Conservation (phyloP, 177 flowering plant genomes). For the Vitis hybrid region DNA sequence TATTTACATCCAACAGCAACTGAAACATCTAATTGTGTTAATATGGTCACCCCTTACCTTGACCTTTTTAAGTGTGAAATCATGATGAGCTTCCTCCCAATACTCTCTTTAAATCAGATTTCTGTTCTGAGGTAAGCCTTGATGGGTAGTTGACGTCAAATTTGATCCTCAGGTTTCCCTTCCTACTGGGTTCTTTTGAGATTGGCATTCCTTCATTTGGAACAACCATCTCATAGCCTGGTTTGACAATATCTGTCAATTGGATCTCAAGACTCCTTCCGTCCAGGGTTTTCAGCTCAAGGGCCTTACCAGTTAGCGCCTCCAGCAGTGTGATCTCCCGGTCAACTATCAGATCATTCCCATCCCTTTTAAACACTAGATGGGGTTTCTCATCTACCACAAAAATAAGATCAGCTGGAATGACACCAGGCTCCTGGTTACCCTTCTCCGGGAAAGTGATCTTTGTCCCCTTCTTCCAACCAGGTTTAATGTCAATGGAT, state of each 20-base stretch:
- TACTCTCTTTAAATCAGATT: slow-evolving; percentile 63
- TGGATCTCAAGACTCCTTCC: slow-evolving; percentile 62
- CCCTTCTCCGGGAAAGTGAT: slow-evolving; percentile 93
- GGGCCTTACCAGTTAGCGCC: slow-evolving; percentile 78
- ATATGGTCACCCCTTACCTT: not conserved
- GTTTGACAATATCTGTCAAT: slow-evolving; percentile 63
- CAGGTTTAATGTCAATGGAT: slow-evolving; percentile 86
- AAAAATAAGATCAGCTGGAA: slow-evolving; percentile 79
- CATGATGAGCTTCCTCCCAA: slow-evolving; percentile 50
- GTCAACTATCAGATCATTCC: slow-evolving; percentile 69
- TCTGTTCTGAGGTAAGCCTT: slow-evolving; percentile 72
- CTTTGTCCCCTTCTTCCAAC: slow-evolving; percentile 98
- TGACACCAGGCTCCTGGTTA: slow-evolving; percentile 60
- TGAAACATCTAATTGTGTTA: slow-evolving; percentile 13
- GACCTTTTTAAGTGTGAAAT: not conserved
- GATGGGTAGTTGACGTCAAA: slow-evolving; percentile 79
- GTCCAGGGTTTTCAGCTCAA: slow-evolving; percentile 67
- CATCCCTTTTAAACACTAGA: slow-evolving; percentile 69
- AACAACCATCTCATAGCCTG: slow-evolving; percentile 69
- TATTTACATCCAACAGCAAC: slow-evolving; percentile 24
- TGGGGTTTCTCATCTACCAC: slow-evolving; percentile 90
- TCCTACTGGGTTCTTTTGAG: slow-evolving; percentile 74
- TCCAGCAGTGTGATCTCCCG: slow-evolving; percentile 70
- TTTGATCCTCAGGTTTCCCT: slow-evolving; percentile 70
- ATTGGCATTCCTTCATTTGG: slow-evolving; percentile 93